Conservation (phyloP, 495 filamentous ascomycete species). For the Talaromyces nanjingensis region DNA sequence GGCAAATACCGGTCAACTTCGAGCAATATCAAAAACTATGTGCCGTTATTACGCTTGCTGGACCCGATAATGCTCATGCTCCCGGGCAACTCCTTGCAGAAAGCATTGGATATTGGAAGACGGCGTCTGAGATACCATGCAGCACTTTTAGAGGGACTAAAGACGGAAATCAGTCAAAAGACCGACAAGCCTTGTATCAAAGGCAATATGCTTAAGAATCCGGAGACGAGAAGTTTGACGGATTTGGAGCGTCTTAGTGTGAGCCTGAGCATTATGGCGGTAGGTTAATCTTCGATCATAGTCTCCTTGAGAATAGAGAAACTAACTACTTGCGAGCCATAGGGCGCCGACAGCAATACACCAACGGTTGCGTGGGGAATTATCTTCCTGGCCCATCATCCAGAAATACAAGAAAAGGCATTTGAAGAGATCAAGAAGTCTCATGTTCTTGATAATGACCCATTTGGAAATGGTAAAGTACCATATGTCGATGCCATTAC, state of each 20-base stretch:
- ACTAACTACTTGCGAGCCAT: too few species aligned
- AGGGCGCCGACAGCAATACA: conserved; percentile 7
- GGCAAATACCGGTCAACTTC: conserved; percentile 7
- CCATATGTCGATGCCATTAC: conserved; percentile 3
- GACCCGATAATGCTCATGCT: neutral
- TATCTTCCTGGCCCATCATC: conserved; percentile 2
- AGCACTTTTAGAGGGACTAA: neutral
- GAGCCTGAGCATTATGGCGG: conserved; percentile 6
- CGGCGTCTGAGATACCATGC: conserved; percentile 5
- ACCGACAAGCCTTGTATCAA: conserved; percentile 5
- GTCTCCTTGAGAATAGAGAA: too few species aligned
- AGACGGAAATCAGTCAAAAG: conserved; percentile 1
- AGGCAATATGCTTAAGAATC: conserved; percentile 5
- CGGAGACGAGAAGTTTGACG: conserved; percentile 2
- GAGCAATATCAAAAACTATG: conserved; percentile 4
- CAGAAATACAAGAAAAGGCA: conserved; percentile 7
- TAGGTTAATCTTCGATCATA: neutral
- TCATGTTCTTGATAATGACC: neutral
- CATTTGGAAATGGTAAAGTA: conserved; percentile 6
- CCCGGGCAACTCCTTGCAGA: conserved; percentile 1
- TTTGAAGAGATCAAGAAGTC: conserved; percentile 4
- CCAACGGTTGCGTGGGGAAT: conserved; percentile 7
- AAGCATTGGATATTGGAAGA: conserved; percentile 4
- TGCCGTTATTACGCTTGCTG: neutral
- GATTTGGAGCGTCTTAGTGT: conserved; percentile 1